These are phyloP conservation scores for Chlorella vulgaris DNA, from an alignment of 139 green algal species.

Conservation along the genomic window DNA sequence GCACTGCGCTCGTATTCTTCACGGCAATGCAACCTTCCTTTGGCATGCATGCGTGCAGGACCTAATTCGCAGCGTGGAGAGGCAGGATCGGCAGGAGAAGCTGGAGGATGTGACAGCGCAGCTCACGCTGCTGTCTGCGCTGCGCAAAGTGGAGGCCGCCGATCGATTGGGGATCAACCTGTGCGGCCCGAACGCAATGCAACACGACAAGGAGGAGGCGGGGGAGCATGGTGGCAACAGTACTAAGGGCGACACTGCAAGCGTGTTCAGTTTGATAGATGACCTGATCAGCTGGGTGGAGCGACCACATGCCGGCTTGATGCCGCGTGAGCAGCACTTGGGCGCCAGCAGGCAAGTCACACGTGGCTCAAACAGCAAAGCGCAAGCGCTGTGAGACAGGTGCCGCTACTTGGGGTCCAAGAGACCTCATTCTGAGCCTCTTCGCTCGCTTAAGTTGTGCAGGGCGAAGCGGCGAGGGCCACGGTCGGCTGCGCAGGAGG, in stretches of 20 bases:
- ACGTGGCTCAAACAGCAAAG: neutral
- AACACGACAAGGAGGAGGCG: too few relatives aligned
- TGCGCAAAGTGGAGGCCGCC: slow-evolving; percentile 42
- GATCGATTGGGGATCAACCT: slow-evolving; percentile 28
- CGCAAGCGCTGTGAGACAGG: neutral
- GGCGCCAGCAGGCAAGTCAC: neutral
- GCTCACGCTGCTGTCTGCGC: slow-evolving; percentile 31
- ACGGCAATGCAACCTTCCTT: too few relatives aligned
- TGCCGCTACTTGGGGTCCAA: too few relatives aligned
- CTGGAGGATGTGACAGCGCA: slow-evolving; percentile 27
- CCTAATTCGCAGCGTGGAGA: neutral
- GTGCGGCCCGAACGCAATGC: too few relatives aligned
- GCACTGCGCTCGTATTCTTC: too few relatives aligned
- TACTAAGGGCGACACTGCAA: neutral
- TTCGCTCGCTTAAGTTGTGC: neutral
- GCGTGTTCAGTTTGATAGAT: slow-evolving; percentile 40
- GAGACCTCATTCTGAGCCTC: too few relatives aligned
- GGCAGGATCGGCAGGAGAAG: neutral
- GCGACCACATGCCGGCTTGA: slow-evolving; percentile 6
- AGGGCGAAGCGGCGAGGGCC: neutral
- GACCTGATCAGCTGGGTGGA: slow-evolving; percentile 42
- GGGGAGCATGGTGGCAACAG: neutral
- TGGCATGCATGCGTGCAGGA: too few relatives aligned
- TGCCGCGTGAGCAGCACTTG: neutral
- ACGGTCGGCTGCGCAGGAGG: neutral